Conservation (phyloP, 108 stramenopile genomes). For the Cyclotella kingstonii region DNA sequence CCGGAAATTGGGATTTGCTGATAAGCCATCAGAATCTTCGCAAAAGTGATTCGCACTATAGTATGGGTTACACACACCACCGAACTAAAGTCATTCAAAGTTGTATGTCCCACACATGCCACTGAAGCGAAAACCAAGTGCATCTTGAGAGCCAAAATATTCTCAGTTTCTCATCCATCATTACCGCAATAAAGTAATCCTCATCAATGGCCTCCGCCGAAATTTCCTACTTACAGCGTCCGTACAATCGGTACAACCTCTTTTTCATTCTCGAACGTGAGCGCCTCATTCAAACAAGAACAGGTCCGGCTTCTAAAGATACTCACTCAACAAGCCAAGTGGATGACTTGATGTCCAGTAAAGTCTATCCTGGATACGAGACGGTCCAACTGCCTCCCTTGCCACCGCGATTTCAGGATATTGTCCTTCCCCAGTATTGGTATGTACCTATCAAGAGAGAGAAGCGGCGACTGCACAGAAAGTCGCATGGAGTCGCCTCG, state of each 20-base stretch:
- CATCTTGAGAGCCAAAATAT: too few relatives aligned
- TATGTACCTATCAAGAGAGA: background rate
- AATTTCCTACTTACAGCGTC: background rate
- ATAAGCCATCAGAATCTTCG: too few relatives aligned
- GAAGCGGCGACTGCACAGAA: background rate
- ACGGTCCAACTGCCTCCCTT: background rate
- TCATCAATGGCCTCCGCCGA: background rate
- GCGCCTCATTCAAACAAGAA: background rate
- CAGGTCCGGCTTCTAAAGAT: background rate
- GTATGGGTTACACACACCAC: too few relatives aligned
- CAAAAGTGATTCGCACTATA: too few relatives aligned
- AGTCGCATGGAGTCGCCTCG: background rate
- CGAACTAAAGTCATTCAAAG: too few relatives aligned
- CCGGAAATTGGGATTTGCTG: too few relatives aligned
- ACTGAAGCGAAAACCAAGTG: too few relatives aligned
- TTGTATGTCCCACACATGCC: too few relatives aligned
- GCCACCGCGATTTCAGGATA: background rate
- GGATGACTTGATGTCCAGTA: background rate
- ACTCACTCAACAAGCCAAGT: background rate
- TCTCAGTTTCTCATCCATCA: too few relatives aligned
- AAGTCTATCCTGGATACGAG: background rate
- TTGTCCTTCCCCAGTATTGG: background rate
- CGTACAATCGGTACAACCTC: slow-evolving; percentile 2
- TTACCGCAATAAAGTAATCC: too few relatives aligned
- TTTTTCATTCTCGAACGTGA: slow-evolving; percentile 5